Base-by-base conservation (phyloP, 441 rosid genomes). In the Adansonia madagascariensis region DNA sequence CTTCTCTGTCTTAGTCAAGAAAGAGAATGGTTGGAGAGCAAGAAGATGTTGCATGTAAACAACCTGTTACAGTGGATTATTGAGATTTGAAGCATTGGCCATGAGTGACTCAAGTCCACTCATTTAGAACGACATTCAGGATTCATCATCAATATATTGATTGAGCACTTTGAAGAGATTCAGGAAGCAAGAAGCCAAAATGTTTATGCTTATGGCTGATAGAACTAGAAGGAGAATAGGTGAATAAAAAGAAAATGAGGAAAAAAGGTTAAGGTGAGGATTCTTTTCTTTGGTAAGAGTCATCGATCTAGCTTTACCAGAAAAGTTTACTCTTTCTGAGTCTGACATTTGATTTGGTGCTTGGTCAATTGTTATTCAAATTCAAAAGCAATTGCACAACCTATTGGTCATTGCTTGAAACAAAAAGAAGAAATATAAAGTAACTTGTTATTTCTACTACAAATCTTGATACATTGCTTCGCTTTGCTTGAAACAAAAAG, bases 1-100 rank as follows among this genome's bases (percentile, higher is more conserved):
- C 84, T 90, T 78, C 31, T 65, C 63, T 79, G 86, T 81, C 85
- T 82, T 55, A 75, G 85, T 86, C 86, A 78, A 81, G 78, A 84
- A 80, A 81, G 81, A 3, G 14, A 15, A 8, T 74, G 89, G 82
- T 69, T 66, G 31, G 77, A 67, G 46, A 75, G 57, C 74, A 82
- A 76, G 47, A 73, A 77, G 18, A 14, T 60, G 27, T 14, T 71
- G 52, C 73, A 22, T 83, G 76, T 80, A 64, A 75, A 74, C 64
- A 64, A 79, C 43, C 65, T 65, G 49, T 27, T 85, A 52, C 44
- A 71, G 57, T n/a, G 22, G 8, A 80, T 84, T 39, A 71, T 66
- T 57, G 68, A 75, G 80, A 73, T 72, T 1, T 83, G 75, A 71
- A 71, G 35, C 61, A 35, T 71, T 31, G 47, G 47, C 22, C 74